Conservation (phyloP, 257 asterid genomes). For the Lithospermum erythrorhizon region DNA sequence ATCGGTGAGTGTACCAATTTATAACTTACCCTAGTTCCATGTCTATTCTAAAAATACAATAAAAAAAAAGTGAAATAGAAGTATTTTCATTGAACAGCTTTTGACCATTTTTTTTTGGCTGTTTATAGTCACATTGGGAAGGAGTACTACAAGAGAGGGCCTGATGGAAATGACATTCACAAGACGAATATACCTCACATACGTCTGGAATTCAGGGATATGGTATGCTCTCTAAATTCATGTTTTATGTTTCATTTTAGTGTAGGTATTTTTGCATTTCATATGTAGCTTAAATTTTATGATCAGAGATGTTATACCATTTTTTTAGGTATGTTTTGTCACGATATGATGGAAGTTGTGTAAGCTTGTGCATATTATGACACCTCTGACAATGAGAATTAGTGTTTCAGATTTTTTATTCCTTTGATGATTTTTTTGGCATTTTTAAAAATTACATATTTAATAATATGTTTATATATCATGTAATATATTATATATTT, state of each 20-base stretch:
- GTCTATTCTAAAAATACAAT: background rate
- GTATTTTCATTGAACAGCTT: conserved; percentile 4
- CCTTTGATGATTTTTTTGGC: no score
- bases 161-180: conserved; percentile 90
- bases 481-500: no score
- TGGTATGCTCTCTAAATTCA: conserved; percentile 31
- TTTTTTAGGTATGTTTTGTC: no score
- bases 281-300: no score
- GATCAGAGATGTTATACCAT: no score
- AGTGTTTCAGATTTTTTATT: no score
- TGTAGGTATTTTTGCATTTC: no score
- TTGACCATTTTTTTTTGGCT: conserved; percentile 3
- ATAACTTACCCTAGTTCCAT: background rate
- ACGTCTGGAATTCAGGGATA: conserved; percentile 84
- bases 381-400: no score
- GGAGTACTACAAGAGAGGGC: conserved; percentile 77
- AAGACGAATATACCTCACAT: conserved; percentile 94
- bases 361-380: no score
- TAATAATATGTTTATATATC: no score
- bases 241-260: background rate
- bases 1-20: conserved; percentile 45
- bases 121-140: conserved; percentile 74
- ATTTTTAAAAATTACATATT: no score
- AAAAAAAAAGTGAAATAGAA: background rate
- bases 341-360: no score